Percentiles rank a stretch among this genome's conserved stretches.
phyloP scores from a whole-genome alignment of 805 yeast genomes.

The Monosporozyma solicola region DNA sequence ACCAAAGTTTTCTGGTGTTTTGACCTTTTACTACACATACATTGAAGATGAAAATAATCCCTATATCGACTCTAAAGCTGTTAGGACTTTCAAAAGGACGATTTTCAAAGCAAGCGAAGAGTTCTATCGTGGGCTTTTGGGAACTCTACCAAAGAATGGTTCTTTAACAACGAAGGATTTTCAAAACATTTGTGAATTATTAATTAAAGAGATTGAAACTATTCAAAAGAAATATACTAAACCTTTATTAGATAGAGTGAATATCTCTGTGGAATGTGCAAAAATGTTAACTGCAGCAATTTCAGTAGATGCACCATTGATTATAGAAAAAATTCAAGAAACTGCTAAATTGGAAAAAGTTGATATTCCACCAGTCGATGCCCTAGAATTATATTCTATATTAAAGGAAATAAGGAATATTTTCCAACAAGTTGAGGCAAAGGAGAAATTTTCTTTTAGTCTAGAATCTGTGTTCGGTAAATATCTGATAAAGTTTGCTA shows the following conservation, averaged over 20 bases:
- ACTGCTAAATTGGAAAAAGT: slow-evolving; percentile 19
- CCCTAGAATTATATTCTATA: slow-evolving; percentile 46
- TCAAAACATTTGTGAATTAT: slow-evolving; percentile 44
- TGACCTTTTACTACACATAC: slow-evolving; percentile 41
- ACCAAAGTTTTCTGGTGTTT: slow-evolving; percentile 51
- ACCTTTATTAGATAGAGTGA: slow-evolving; percentile 51
- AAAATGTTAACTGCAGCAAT: slow-evolving; percentile 43
- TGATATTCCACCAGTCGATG: slow-evolving; percentile 43
- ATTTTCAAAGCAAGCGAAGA: slow-evolving; percentile 35
- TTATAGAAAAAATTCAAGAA: slow-evolving; percentile 42
- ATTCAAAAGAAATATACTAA: slow-evolving; percentile 52
- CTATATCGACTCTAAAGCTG: slow-evolving; percentile 32
- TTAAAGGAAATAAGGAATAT: slow-evolving; percentile 46
- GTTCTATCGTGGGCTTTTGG: slow-evolving; percentile 36
- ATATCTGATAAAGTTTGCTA: slow-evolving; percentile 35
- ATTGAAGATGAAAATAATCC: slow-evolving; percentile 39
- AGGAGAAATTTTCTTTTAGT: slow-evolving; percentile 39
- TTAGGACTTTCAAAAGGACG: slow-evolving; percentile 28
- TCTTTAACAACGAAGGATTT: slow-evolving; percentile 48
- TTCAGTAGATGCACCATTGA: slow-evolving; percentile 44
- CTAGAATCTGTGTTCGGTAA: slow-evolving; percentile 49
- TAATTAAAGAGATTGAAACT: slow-evolving; percentile 40
- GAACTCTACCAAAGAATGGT: slow-evolving; percentile 50
- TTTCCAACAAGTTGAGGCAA: slow-evolving; percentile 39
- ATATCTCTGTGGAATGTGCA: slow-evolving; percentile 43